phyloP scores from a whole-genome alignment of 2,329 filamentous ascomycete genomes.

The Ilyonectria destructans region DNA sequence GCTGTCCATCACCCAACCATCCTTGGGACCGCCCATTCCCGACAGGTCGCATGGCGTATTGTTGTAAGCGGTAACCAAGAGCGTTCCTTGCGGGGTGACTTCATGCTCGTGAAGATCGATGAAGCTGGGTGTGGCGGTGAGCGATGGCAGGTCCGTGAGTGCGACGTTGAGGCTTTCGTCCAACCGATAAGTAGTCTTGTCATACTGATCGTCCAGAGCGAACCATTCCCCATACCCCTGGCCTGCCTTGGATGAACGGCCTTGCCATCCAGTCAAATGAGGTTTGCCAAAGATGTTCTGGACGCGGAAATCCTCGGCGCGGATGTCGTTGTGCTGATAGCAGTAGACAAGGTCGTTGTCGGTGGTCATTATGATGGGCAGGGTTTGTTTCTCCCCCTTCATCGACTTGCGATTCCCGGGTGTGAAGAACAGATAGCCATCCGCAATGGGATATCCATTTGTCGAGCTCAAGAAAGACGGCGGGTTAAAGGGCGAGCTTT shows the following conservation, averaged over 20 bases:
- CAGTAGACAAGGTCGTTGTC: slow-evolving; percentile 52
- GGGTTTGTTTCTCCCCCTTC: slow-evolving; percentile 17
- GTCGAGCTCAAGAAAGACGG: slow-evolving; percentile 39
- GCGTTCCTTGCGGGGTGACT: slow-evolving; percentile 41
- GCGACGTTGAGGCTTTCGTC: background rate
- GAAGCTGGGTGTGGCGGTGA: background rate
- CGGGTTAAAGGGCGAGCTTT: slow-evolving; percentile 45
- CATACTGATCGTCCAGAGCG: slow-evolving; percentile 51
- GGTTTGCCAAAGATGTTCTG: slow-evolving; percentile 51
- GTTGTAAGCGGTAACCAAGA: slow-evolving; percentile 48
- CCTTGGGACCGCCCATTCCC: slow-evolving; percentile 33
- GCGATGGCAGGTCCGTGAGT: background rate
- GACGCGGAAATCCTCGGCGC: slow-evolving; percentile 45
- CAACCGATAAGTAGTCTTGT: slow-evolving; percentile 21
- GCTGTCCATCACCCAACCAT: slow-evolving; percentile 49
- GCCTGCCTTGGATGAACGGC: slow-evolving; percentile 42
- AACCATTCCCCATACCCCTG: slow-evolving; percentile 53
- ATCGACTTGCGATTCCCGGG: slow-evolving; percentile 27
- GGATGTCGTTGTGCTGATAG: slow-evolving; percentile 31
- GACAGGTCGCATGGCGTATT: slow-evolving; percentile 40
- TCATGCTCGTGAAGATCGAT: slow-evolving; percentile 47
- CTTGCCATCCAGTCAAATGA: slow-evolving; percentile 52
- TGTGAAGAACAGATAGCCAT: slow-evolving; percentile 50
- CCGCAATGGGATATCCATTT: slow-evolving; percentile 39
- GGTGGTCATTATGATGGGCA: slow-evolving; percentile 45